Evolutionary conservation across 2,329 filamentous ascomycete genomes (phyloP).

Genomic region (Colletotrichum sansevieriae): DNA sequence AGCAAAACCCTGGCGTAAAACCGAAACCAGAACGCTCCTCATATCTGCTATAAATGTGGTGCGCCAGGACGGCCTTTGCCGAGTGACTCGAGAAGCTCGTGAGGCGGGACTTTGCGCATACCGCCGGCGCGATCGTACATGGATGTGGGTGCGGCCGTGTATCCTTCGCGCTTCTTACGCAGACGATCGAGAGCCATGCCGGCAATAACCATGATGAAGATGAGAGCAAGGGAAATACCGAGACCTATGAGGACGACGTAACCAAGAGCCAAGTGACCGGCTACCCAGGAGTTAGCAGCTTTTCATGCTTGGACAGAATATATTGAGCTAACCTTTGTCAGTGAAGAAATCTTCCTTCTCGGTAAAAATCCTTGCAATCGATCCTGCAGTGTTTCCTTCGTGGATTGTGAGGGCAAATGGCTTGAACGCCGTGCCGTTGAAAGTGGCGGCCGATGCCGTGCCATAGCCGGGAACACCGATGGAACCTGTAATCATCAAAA

Average conservation of each 20-base stretch:
- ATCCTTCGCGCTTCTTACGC: constrained; percentile 83
- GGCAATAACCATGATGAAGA: constrained; percentile 81
- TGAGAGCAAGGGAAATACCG: constrained; percentile 81
- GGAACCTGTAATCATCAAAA: constrained; percentile 86
- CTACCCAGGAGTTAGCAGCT: constrained; percentile 50
- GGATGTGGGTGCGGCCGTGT: constrained; percentile 79
- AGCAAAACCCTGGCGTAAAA: constrained; percentile 36
- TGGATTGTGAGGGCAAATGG: constrained; percentile 86
- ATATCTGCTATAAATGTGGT: constrained; percentile 61
- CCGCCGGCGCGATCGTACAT: constrained; percentile 72
- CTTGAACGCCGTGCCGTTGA: constrained; percentile 82
- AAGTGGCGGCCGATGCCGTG: constrained; percentile 86
- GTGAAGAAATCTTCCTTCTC: constrained; percentile 84
- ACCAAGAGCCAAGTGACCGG: constrained; percentile 75
- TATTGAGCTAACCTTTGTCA: constrained; percentile 65
- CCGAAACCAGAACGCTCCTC: constrained; percentile 30
- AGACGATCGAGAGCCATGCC: constrained; percentile 82
- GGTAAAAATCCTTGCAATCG: constrained; percentile 85
- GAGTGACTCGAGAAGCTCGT: constrained; percentile 69
- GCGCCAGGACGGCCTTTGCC: constrained; percentile 61
- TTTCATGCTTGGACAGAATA: constrained; percentile 29
- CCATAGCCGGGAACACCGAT: constrained; percentile 83
- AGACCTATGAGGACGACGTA: constrained; percentile 86
- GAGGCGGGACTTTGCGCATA: constrained; percentile 71
- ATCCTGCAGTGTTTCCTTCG: constrained; percentile 74